These are phyloP conservation scores for Prosopis cineraria DNA, from an alignment of 306 rosid species.

Conservation along the genomic window DNA sequence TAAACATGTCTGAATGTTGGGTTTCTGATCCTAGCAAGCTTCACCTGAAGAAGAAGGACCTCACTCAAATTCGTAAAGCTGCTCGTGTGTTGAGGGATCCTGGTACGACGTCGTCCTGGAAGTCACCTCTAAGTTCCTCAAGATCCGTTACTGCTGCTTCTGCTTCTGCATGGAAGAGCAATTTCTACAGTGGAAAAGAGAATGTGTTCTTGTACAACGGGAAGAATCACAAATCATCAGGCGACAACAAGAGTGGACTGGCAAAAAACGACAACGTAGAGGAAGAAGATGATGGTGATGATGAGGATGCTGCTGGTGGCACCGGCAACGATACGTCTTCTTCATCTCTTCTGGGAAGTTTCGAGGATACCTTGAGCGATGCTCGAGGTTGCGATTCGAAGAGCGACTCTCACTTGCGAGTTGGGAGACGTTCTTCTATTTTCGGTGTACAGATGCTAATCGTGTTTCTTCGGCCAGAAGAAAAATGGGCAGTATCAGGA, in stretches of 20 bases:
- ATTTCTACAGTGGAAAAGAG: conserved; percentile 34
- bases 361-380: conserved; percentile 72
- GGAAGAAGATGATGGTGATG: conserved; percentile 44
- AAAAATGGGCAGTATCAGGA: conserved; percentile 36
- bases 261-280: conserved; percentile 32
- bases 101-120: conserved; percentile 90
- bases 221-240: conserved; percentile 68
- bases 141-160: conserved; percentile 60
- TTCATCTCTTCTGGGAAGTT: conserved; percentile 59
- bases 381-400: conserved; percentile 64
- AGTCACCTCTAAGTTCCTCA: conserved; percentile 71
- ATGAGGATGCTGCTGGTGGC: not conserved
- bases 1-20: conserved; percentile 60
- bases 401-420: conserved; percentile 54
- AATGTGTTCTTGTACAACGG: conserved; percentile 83
- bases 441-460: conserved; percentile 56
- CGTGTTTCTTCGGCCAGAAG: conserved; percentile 49
- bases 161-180: conserved; percentile 41
- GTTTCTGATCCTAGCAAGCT: conserved; percentile 77
- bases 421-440: conserved; percentile 54
- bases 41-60: conserved; percentile 81
- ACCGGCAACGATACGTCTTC: conserved; percentile 42
- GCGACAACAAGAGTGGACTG: conserved; percentile 45
- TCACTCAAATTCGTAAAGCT: conserved; percentile 94
- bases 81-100: conserved; percentile 92